phyloP scores from a whole-genome alignment of 1,284 basidiomycete species.

The Moesziomyces parantarcticus region DNA sequence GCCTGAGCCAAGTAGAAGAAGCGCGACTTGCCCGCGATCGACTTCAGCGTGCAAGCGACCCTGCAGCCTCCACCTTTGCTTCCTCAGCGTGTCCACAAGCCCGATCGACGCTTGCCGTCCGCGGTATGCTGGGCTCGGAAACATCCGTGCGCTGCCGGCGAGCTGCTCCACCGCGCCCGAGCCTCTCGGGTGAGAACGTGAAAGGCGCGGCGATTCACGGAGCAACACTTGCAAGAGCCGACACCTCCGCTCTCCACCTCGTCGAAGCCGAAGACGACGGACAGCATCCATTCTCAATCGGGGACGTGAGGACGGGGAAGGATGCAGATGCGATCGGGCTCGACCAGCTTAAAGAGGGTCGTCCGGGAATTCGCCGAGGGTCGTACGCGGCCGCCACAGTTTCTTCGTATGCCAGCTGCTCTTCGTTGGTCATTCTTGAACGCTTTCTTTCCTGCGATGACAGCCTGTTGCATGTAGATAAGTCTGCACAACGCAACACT shows the following conservation, averaged over 20 bases:
- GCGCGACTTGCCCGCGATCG: constrained; percentile 7
- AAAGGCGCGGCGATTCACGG: background rate
- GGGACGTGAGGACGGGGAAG: background rate
- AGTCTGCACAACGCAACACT: background rate
- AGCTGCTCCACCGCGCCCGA: background rate
- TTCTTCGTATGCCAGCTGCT: background rate
- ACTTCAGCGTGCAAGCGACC: background rate
- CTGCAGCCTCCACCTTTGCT: constrained; percentile 6
- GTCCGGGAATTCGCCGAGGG: background rate
- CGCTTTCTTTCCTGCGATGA: no score
- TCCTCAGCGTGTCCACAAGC: no score
- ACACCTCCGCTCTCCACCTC: background rate
- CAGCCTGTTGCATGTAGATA: background rate
- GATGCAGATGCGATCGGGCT: background rate
- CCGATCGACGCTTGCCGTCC: background rate
- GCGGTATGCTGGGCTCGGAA: constrained; percentile 9
- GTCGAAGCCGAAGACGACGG: background rate
- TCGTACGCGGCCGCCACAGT: no score
- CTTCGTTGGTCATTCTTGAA: background rate
- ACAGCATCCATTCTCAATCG: background rate
- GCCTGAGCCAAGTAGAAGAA: background rate
- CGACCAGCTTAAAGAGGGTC: background rate
- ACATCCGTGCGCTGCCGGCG: constrained; percentile 15
- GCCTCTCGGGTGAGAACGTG: background rate
- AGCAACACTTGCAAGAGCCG: background rate